Evolutionary conservation across 2,329 filamentous ascomycete species (phyloP).

Genomic region (Trichoderma arundinaceum): DNA sequence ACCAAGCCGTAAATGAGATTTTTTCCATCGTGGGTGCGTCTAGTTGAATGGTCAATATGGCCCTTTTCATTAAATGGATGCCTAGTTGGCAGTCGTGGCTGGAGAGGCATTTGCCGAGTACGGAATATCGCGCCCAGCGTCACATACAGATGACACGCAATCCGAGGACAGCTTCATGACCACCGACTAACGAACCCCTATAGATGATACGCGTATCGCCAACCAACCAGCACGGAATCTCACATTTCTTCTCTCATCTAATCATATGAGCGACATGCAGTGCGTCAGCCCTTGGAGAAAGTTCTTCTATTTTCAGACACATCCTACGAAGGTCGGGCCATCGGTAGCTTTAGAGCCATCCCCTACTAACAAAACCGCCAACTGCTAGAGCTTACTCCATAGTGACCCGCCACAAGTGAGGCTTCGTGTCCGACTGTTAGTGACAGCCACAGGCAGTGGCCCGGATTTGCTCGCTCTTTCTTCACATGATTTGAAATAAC

Average conservation of each 20-base stretch:
- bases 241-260: not conserved
- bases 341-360: constrained; percentile 3
- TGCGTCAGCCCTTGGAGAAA: constrained; percentile 6
- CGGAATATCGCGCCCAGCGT: not conserved
- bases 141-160: not conserved
- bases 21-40: too few relatives aligned
- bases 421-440: constrained; percentile 3
- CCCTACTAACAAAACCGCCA: not conserved
- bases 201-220: constrained; percentile 2
- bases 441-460: not conserved
- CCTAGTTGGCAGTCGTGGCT: too few relatives aligned
- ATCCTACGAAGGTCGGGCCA: not conserved
- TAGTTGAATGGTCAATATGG: not conserved
- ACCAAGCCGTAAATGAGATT: too few relatives aligned
- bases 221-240: not conserved
- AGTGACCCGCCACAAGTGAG: not conserved
- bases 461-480: constrained; percentile 18
- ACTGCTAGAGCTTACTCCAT: constrained; percentile 17
- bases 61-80: too few relatives aligned
- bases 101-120: not conserved
- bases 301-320: constrained; percentile 17
- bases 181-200: not conserved
- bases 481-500: rapidly evolving
- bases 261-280: not conserved
- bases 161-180: not conserved